Evolutionary conservation across 1,284 basidiomycete species (phyloP).

Genomic region (Sanguinoderma infundibulare): DNA sequence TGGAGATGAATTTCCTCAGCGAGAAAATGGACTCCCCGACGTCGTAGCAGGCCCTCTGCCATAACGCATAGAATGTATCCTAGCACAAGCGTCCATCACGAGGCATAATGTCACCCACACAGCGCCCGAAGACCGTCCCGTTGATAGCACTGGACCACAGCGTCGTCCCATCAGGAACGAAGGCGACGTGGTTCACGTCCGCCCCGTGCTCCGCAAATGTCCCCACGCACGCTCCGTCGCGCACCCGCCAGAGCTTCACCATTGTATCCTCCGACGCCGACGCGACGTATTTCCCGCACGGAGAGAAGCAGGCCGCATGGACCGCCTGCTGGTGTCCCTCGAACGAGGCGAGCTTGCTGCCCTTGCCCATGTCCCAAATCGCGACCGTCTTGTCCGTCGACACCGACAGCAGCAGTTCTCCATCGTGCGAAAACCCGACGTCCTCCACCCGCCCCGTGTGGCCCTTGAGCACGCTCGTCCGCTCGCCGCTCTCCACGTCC

Average conservation of each 20-base stretch:
- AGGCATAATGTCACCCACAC: no score
- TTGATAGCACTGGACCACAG: constrained; percentile 22
- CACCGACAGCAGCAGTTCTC: constrained; percentile 19
- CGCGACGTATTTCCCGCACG: constrained; percentile 23
- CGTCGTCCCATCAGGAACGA: constrained; percentile 18
- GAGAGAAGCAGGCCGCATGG: constrained; percentile 28
- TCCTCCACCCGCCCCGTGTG: constrained; percentile 17
- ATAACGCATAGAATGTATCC: no score
- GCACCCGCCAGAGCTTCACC: constrained; percentile 29
- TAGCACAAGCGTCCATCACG: no score
- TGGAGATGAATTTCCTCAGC: no score
- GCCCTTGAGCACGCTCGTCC: constrained; percentile 17
- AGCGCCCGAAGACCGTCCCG: constrained; percentile 17
- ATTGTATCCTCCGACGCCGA: constrained; percentile 30
- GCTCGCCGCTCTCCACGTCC: constrained; percentile 20
- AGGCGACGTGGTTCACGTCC: constrained; percentile 20
- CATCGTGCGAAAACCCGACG: constrained; percentile 22
- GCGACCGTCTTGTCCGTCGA: constrained; percentile 16
- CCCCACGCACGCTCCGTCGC: constrained; percentile 7
- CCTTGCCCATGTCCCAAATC: constrained; percentile 23
- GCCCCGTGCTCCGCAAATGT: constrained; percentile 17
- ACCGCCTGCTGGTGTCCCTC: constrained; percentile 19
- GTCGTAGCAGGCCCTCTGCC: no score
- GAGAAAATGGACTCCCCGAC: no score
- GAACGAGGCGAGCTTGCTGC: constrained; percentile 17